Evolutionary conservation across 306 rosid species (phyloP), one percentile per base, ranked within the genome.

Genomic region (Prosopis cineraria): DNA sequence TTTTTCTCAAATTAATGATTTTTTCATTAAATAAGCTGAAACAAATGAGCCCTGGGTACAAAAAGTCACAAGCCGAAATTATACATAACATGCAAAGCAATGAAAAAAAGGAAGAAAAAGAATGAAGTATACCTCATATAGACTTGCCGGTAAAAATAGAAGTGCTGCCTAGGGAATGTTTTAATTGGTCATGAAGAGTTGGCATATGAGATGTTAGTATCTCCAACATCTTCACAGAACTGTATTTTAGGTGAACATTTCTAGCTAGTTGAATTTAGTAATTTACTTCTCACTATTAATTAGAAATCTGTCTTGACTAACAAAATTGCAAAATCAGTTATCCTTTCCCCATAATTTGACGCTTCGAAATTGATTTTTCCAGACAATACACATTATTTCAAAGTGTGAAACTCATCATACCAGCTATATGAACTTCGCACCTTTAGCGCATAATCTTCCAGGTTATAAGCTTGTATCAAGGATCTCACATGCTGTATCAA

Each of bases 91-190:
- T n/a, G n/a, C n/a, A n/a, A n/a, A n/a, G n/a, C n/a, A n/a, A 78
- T 17, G 41, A 63, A 17, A 79, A 7, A 77, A 72, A 70, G 24
- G 31, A 79, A 77, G 11, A n/a, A 62, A 33, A 22, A 76, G n/a
- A n/a, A n/a, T n/a, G 33, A 72, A 70, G 67, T 19, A 67, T 60
- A 67, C 22, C 55, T 56, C 71, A 19, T 8, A 72, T 3, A 31
- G 16, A 67, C 29, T 30, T 19, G 53, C 45, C 36, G 45, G 39
- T 19, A 65, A 58, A 47, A 47, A 48, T 44, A 44, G 60, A 50
- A 39, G 24, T 19, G 4, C 22, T 50, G 13, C 56, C 4, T 6
- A 17, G 56, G 24, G 19, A 48, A 19, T 0, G 7, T 1, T 16
- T 16, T 40, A 11, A 40, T 13, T 40, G 1, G 53, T 50, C 17